These are phyloP conservation scores for Ascomycota sp. DNA, from an alignment of 2,329 filamentous ascomycete genomes.

Conservation along the genomic window DNA sequence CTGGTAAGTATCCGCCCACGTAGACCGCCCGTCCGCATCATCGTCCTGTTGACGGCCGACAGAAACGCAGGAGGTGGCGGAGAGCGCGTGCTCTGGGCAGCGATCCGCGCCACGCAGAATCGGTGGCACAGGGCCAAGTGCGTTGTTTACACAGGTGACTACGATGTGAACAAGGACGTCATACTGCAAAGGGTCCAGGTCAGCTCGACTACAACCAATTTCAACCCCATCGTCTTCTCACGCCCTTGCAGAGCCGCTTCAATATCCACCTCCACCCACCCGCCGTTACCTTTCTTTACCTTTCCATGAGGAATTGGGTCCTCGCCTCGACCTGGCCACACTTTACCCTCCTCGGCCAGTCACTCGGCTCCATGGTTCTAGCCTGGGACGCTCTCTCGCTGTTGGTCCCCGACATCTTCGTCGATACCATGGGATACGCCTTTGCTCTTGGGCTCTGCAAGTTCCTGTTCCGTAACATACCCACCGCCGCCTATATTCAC, in stretches of 20 bases:
- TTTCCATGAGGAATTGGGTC: constrained; percentile 72
- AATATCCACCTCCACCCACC: constrained; percentile 77
- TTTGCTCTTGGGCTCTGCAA: constrained; percentile 73
- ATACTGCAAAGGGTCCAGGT: constrained; percentile 65
- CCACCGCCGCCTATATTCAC: constrained; percentile 87
- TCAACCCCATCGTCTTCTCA: constrained; percentile 2
- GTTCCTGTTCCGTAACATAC: constrained; percentile 57
- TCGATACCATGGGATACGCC: constrained; percentile 97
- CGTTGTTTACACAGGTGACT: constrained; percentile 87
- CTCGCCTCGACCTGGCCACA: constrained; percentile 73
- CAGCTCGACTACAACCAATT: constrained; percentile 4
- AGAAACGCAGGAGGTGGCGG: constrained; percentile 93
- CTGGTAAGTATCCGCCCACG: constrained; percentile 42
- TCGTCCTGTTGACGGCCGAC: constrained; percentile 1
- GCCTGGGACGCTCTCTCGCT: constrained; percentile 88
- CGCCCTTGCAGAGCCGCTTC: constrained; percentile 46
- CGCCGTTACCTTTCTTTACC: constrained; percentile 72
- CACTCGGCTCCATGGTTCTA: constrained; percentile 66
- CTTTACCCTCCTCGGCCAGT: constrained; percentile 89
- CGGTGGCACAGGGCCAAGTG: constrained; percentile 78
- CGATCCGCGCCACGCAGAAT: constrained; percentile 74
- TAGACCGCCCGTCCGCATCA: too few relatives aligned
- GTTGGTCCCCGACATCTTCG: constrained; percentile 77
- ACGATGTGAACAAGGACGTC: constrained; percentile 60
- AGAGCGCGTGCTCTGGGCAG: constrained; percentile 90